These are phyloP conservation scores for Malassezia restricta DNA, from an alignment of 1,284 basidiomycete genomes.

Conservation along the genomic window DNA sequence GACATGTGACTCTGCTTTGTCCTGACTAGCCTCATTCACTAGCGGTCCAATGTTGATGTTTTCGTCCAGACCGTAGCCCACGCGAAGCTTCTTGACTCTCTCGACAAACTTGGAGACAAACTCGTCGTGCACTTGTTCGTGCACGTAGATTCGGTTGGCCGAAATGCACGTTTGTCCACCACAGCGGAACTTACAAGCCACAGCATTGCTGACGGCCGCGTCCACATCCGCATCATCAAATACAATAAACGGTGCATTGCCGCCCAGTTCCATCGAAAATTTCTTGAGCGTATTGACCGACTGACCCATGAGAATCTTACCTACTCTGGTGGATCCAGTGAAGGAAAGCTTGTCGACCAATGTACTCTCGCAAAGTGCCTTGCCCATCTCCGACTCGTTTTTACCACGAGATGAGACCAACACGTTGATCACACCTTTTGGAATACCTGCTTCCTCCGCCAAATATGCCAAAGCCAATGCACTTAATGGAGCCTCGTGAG, in stretches of 20 bases:
- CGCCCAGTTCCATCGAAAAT: conserved; percentile 52
- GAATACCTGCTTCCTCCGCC: conserved; percentile 72
- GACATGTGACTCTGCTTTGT: conserved; percentile 78
- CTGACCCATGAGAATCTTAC: conserved; percentile 74
- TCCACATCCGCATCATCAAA: conserved; percentile 93
- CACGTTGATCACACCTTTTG: conserved; percentile 87
- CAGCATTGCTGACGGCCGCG: conserved; percentile 75
- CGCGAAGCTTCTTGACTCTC: conserved; percentile 74
- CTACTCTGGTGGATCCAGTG: conserved; percentile 79
- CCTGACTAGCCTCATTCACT: conserved; percentile 71
- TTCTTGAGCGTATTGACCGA: conserved; percentile 81
- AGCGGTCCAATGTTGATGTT: conserved; percentile 74
- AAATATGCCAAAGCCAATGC: conserved; percentile 77
- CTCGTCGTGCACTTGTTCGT: conserved; percentile 59
- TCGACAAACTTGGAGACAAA: conserved; percentile 70
- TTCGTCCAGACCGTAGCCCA: conserved; percentile 75
- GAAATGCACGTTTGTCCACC: conserved; percentile 81
- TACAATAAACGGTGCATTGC: conserved; percentile 87
- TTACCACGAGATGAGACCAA: conserved; percentile 65
- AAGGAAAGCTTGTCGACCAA: conserved; percentile 79
- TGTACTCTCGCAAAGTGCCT: conserved; percentile 52
- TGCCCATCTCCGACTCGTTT: conserved; percentile 67
- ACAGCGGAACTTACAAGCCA: conserved; percentile 79
- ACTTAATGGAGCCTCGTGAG: conserved; percentile 89
- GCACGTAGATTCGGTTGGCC: conserved; percentile 52